Evolutionary conservation across 2,329 filamentous ascomycete species (phyloP).

Genomic region (Pseudogymnoascus sp.): DNA sequence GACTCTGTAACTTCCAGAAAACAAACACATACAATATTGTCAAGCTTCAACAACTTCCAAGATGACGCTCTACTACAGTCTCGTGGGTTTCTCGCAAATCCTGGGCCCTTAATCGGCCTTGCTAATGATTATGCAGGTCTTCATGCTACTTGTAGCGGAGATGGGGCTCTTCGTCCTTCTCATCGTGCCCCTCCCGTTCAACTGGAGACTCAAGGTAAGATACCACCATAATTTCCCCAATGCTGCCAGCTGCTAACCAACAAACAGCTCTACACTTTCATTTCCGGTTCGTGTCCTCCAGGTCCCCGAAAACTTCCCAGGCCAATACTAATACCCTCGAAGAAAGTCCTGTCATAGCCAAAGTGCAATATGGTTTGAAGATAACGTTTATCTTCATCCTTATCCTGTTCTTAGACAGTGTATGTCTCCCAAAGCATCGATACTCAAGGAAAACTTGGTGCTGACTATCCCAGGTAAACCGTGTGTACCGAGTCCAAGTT

Average conservation of each 20-base stretch:
- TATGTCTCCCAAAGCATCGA: conserved; percentile 43
- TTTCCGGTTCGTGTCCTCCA: conserved; percentile 7
- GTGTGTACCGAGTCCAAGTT: conserved; percentile 92
- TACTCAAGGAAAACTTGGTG: neutral
- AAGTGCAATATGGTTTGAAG: conserved; percentile 95
- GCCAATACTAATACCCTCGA: conserved; percentile 15
- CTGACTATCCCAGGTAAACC: conserved; percentile 38
- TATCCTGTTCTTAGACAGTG: conserved; percentile 95
- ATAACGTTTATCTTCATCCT: conserved; percentile 99
- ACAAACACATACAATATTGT: neutral
- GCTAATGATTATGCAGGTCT: conserved; percentile 51
- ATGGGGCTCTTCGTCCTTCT: conserved; percentile 74
- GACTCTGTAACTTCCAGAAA: conserved; percentile 7
- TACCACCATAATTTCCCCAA: neutral
- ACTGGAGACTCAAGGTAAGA: conserved; percentile 64
- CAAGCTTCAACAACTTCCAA: conserved; percentile 21
- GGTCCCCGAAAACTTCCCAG: conserved; percentile 16
- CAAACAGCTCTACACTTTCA: conserved; percentile 7
- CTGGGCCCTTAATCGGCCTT: neutral
- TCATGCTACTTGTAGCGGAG: conserved; percentile 73
- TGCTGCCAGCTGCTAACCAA: neutral
- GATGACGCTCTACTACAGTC: conserved; percentile 45
- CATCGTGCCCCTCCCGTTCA: conserved; percentile 83
- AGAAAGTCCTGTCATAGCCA: conserved; percentile 57
- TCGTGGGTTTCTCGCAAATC: conserved; percentile 30